Conservation (phyloP, 352 stramenopile species). For the Phytophthora sojae region DNA sequence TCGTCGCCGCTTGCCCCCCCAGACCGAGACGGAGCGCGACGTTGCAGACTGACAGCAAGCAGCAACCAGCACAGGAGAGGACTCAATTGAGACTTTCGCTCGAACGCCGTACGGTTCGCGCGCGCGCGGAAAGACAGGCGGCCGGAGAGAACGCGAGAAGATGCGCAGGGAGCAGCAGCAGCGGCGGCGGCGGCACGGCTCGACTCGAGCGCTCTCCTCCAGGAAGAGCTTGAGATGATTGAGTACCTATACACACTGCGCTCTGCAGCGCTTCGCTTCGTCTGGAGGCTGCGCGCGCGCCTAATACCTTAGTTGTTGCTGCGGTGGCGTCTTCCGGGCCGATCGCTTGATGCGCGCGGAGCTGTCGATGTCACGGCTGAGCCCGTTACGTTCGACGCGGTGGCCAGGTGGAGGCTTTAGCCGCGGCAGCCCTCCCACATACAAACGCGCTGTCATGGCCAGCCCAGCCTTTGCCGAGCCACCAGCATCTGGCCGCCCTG, state of each 20-base stretch:
- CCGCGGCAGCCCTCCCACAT: too few species aligned
- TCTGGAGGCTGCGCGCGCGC: too few species aligned
- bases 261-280: too few species aligned
- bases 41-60: constrained; percentile 17
- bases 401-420: not conserved
- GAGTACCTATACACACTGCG: too few species aligned
- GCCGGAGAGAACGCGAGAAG: constrained; percentile 23
- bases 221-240: too few species aligned
- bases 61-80: not conserved
- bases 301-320: too few species aligned
- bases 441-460: too few species aligned
- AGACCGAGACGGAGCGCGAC: constrained; percentile 17
- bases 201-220: not conserved
- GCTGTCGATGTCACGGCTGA: constrained; percentile 1
- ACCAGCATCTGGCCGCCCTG: not conserved
- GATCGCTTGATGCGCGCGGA: constrained; percentile 11
- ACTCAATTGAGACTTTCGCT: not conserved
- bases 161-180: constrained; percentile 39
- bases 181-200: not conserved
- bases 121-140: constrained; percentile 33
- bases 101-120: constrained; percentile 34
- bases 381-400: not conserved
- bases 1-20: constrained; percentile 7
- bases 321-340: too few species aligned
- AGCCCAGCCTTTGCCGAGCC: constrained; percentile 2